Conservation (phyloP, 306 rosid genomes). For the Corylus heterophylla region DNA sequence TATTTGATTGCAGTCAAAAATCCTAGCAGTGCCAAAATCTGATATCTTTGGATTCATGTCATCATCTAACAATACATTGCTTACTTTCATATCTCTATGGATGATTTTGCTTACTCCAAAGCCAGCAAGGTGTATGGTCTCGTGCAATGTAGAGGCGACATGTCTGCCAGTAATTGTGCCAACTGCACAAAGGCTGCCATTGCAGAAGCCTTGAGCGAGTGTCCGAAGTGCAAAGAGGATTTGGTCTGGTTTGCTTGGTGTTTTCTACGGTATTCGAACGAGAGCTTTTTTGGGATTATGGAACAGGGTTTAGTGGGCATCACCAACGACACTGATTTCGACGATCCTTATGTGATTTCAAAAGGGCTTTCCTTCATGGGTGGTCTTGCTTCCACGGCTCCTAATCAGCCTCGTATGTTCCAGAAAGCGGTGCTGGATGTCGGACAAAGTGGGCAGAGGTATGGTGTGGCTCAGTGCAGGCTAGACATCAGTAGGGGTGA, state of each 20-base stretch:
- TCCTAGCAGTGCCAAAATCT: constrained; percentile 9
- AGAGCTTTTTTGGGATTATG: constrained; percentile 42
- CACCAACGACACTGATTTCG: constrained; percentile 48
- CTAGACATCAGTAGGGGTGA: constrained; percentile 49
- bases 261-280: constrained; percentile 11
- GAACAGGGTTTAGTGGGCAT: constrained; percentile 27
- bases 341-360: constrained; percentile 42
- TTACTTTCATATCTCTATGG: background rate
- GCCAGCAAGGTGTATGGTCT: no score
- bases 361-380: constrained; percentile 45
- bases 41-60: constrained; percentile 15
- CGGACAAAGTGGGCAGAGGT: constrained; percentile 50
- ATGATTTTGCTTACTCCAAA: background rate
- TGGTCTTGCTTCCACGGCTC: constrained; percentile 34
- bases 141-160: no score
- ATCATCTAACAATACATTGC: background rate
- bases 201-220: constrained; percentile 27
- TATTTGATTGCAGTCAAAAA: constrained; percentile 2
- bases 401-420: constrained; percentile 39
- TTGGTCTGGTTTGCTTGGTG: constrained; percentile 54
- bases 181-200: constrained; percentile 37
- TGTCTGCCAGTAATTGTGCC: constrained; percentile 21
- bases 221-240: constrained; percentile 43
- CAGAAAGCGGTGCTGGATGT: constrained; percentile 29
- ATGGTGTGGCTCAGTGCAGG: constrained; percentile 69